phyloP scores from a whole-genome alignment of 2,329 filamentous ascomycete species.

The Pseudocercospora fuligena region DNA sequence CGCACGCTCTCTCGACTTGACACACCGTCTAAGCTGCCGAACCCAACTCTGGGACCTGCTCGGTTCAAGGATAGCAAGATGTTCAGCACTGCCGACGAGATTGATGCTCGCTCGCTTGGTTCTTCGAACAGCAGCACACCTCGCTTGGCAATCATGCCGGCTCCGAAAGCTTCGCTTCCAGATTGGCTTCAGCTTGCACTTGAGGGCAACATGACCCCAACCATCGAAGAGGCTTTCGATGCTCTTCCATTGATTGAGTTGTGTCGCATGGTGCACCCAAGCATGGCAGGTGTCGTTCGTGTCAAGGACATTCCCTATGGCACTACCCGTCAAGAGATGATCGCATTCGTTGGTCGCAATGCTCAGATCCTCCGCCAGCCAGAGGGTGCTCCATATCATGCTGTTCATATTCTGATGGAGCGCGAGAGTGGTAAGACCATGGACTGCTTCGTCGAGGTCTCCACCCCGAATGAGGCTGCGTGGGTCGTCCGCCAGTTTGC shows the following conservation, averaged over 20 bases:
- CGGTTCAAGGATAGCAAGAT: conserved; percentile 31
- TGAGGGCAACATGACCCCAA: conserved; percentile 32
- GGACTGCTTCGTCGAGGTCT: conserved; percentile 58
- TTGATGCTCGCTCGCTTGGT: background rate
- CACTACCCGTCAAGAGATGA: conserved; percentile 55
- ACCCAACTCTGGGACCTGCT: conserved; percentile 31
- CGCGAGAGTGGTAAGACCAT: conserved; percentile 62
- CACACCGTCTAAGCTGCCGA: conserved; percentile 14
- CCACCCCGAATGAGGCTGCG: conserved; percentile 45
- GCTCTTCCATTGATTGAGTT: conserved; percentile 38
- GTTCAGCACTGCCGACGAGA: conserved; percentile 20
- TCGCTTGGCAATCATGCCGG: conserved; percentile 7
- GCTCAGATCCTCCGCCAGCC: conserved; percentile 53
- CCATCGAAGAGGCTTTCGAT: conserved; percentile 34
- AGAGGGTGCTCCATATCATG: conserved; percentile 48
- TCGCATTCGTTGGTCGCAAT: conserved; percentile 53
- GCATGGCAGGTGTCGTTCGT: conserved; percentile 35
- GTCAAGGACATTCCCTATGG: conserved; percentile 55
- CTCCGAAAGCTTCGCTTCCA: conserved; percentile 2
- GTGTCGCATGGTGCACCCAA: conserved; percentile 43
- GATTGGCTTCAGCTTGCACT: conserved; percentile 27
- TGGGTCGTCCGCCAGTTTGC: conserved; percentile 46
- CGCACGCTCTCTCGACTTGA: conserved; percentile 22
- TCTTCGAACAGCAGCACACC: background rate
- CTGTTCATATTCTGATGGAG: conserved; percentile 64